Conservation (phyloP, 805 yeast genomes). For the Candida rishiriensis region DNA sequence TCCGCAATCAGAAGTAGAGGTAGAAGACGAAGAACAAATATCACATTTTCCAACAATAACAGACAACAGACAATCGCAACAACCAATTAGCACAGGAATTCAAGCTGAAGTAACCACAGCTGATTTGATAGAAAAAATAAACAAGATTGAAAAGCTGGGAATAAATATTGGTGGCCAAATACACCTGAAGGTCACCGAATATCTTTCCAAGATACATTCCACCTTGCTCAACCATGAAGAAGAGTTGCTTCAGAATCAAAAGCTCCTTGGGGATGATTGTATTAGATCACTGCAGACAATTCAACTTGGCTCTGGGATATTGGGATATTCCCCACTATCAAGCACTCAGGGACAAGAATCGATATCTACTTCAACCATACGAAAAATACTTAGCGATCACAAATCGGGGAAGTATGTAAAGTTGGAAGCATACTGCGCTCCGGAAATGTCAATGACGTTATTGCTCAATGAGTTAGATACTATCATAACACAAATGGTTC, state of each 20-base stretch:
- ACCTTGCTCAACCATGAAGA: neutral
- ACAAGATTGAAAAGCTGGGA: neutral
- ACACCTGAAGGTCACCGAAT: neutral
- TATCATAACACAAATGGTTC: constrained; percentile 14
- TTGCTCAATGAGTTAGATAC: constrained; percentile 20
- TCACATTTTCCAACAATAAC: no score
- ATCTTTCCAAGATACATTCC: neutral
- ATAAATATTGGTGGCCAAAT: neutral
- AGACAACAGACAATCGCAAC: no score
- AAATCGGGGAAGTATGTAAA: constrained; percentile 10
- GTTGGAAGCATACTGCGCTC: constrained; percentile 19
- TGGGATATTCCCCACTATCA: constrained; percentile 12
- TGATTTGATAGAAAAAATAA: neutral
- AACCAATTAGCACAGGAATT: neutral
- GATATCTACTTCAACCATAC: constrained; percentile 14
- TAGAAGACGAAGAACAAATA: no score
- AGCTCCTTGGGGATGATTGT: neutral
- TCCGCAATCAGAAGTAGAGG: no score
- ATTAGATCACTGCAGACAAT: constrained; percentile 1
- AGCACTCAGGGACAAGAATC: constrained; percentile 8
- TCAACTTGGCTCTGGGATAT: constrained; percentile 15
- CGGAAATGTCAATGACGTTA: constrained; percentile 18
- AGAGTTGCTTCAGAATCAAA: neutral
- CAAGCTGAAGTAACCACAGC: neutral
- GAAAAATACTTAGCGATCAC: constrained; percentile 19